phyloP scores from a whole-genome alignment of 2,329 filamentous ascomycete species.

The Monosporascus cannonballus region DNA sequence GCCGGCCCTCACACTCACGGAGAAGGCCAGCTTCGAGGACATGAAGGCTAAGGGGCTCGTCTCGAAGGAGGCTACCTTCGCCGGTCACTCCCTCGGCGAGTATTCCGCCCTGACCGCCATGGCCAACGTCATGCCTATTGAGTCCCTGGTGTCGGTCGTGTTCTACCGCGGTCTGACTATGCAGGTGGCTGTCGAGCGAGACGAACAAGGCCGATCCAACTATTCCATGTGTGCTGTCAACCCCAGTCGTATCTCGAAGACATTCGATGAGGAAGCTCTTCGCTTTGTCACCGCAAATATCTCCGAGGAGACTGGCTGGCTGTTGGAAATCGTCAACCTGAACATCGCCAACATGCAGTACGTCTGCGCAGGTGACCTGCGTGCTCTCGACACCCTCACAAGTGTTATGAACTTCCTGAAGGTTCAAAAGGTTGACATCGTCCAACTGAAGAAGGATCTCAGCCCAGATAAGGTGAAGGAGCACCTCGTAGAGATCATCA shows the following conservation, averaged over 20 bases:
- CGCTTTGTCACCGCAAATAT: slow-evolving; percentile 97
- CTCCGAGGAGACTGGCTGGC: slow-evolving; percentile 86
- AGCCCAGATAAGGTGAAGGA: slow-evolving; percentile 87
- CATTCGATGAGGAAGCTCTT: slow-evolving; percentile 94
- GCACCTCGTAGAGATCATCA: slow-evolving; percentile 86
- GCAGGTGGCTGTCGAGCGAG: slow-evolving; percentile 98
- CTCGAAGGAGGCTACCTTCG: slow-evolving; percentile 92
- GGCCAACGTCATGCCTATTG: slow-evolving; percentile 99
- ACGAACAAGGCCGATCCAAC: slow-evolving; percentile 87
- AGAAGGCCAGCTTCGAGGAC: slow-evolving; percentile 98
- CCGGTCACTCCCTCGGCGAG: slow-evolving; percentile 95
- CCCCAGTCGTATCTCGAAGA: slow-evolving; percentile 95
- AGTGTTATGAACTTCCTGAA: slow-evolving; percentile 94
- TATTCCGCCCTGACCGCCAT: slow-evolving; percentile 95
- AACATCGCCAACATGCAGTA: slow-evolving; percentile 74
- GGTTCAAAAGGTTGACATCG: slow-evolving; percentile 94
- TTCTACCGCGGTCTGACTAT: slow-evolving; percentile 99
- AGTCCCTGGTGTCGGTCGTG: slow-evolving; percentile 94
- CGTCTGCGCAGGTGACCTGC: slow-evolving; percentile 64
- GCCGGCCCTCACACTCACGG: slow-evolving; percentile 95
- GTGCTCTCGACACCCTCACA: slow-evolving; percentile 64
- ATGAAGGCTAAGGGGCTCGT: slow-evolving; percentile 97
- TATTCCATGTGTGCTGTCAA: slow-evolving; percentile 99
- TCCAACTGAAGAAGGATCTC: slow-evolving; percentile 79
- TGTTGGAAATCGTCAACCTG: slow-evolving; percentile 98